Conservation (phyloP, 2,329 filamentous ascomycete species). For the Dryadomyces sulphureus region DNA sequence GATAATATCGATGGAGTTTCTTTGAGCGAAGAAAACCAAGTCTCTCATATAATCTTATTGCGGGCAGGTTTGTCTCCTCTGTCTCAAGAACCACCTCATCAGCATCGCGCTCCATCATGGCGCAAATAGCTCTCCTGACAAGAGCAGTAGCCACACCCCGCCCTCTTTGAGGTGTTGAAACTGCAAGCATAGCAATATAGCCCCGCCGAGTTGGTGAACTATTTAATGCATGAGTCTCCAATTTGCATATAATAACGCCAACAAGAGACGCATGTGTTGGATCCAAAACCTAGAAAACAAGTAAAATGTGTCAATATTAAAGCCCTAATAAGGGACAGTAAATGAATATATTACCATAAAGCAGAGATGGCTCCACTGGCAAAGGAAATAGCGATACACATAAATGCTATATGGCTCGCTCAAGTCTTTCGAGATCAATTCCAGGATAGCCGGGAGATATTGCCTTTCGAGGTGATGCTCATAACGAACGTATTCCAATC, state of each 20-base stretch:
- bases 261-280: slow-evolving; percentile 51
- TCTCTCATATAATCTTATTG: slow-evolving; percentile 83
- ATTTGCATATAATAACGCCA: slow-evolving; percentile 87
- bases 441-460: slow-evolving; percentile 73
- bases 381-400: slow-evolving; percentile 95
- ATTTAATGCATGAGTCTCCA: slow-evolving; percentile 77
- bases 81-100: slow-evolving; percentile 96
- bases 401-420: slow-evolving; percentile 99
- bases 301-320: not conserved
- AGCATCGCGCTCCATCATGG: slow-evolving; percentile 70
- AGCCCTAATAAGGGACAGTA: not conserved
- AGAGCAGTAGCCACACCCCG: slow-evolving; percentile 77
- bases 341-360: slow-evolving; percentile 56
- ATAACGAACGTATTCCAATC: slow-evolving; percentile 47
- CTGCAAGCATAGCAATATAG: slow-evolving; percentile 98
- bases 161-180: slow-evolving; percentile 63
- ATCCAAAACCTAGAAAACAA: slow-evolving; percentile 36
- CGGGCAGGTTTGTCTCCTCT: slow-evolving; percentile 80
- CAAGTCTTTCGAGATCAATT: slow-evolving; percentile 87
- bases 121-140: slow-evolving; percentile 80
- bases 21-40: slow-evolving; percentile 88
- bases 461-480: slow-evolving; percentile 43
- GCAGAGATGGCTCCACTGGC: slow-evolving; percentile 96
- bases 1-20: slow-evolving; percentile 83
- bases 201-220: slow-evolving; percentile 62